A percentile compares a stretch with the other conserved stretches of the same genome.
phyloP scores from a whole-genome alignment of 169 alveolate genomes.

The Hammondia hammondi region DNA sequence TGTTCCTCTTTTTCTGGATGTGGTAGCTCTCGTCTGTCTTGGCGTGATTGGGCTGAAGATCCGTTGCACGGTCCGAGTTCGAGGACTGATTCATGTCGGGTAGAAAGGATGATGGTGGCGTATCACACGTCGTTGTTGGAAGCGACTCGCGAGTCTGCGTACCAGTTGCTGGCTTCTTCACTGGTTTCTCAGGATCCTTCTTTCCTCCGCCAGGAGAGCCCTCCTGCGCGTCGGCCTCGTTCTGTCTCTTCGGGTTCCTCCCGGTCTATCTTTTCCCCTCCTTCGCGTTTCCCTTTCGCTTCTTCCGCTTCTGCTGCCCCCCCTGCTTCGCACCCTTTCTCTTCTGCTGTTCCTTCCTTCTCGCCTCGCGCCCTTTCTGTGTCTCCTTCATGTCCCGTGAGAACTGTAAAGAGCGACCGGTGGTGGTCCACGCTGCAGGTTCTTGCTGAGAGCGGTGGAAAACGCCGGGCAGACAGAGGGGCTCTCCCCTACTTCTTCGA shows the following conservation, averaged over 20 bases:
- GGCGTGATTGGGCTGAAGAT: background rate
- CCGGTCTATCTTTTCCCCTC: background rate
- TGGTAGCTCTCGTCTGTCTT: background rate
- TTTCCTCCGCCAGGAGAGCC: background rate
- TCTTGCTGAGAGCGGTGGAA: background rate
- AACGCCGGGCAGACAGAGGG: background rate
- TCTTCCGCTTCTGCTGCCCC: background rate
- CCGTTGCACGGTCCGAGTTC: background rate
- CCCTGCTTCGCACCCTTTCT: background rate
- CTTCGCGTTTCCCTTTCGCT: background rate
- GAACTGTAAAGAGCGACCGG: background rate
- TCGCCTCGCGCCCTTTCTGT: background rate
- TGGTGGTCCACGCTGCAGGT: background rate
- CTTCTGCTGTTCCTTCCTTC: background rate
- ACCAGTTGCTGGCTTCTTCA: background rate
- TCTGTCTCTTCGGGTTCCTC: background rate
- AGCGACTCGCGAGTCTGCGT: background rate
- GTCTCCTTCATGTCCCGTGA: background rate
- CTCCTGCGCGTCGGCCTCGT: background rate
- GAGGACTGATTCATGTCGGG: background rate
- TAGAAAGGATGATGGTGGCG: conserved; percentile 9
- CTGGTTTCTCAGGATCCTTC: background rate
- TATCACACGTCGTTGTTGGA: background rate
- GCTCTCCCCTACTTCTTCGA: conserved; percentile 23
- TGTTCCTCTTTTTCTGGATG: background rate